phyloP scores from a whole-genome alignment of 768 basidiomycete species.

The Astraeus odoratus region DNA sequence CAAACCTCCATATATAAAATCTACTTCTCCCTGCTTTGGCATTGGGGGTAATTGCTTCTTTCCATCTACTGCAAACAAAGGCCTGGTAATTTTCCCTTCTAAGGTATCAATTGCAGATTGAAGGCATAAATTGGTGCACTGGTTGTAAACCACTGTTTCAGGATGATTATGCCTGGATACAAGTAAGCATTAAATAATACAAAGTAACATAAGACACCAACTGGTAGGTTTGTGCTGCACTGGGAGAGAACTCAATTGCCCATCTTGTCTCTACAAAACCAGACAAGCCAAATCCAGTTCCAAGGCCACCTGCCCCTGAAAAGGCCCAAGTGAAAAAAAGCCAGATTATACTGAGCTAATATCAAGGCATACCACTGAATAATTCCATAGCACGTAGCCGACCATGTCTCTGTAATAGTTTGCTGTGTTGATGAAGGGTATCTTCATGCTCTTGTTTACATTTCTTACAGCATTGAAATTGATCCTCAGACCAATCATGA shows the following conservation, averaged over 20 bases:
- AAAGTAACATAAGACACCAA: slow-evolving; percentile 23
- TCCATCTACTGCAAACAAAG: slow-evolving; percentile 37
- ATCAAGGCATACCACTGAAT: slow-evolving; percentile 47
- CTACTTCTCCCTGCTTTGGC: slow-evolving; percentile 54
- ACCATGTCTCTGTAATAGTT: slow-evolving; percentile 31
- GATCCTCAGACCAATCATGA: slow-evolving; percentile 17
- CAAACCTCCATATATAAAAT: slow-evolving; percentile 69
- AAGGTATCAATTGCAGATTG: slow-evolving; percentile 47
- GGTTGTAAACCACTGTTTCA: slow-evolving; percentile 51
- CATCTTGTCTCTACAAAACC: slow-evolving; percentile 57
- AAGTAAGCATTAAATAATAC: slow-evolving; percentile 1
- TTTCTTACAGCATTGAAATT: slow-evolving; percentile 31
- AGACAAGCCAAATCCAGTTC: slow-evolving; percentile 57
- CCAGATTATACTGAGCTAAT: background rate
- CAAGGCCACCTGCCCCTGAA: slow-evolving; percentile 69
- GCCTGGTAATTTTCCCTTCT: slow-evolving; percentile 33
- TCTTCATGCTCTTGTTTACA: slow-evolving; percentile 34
- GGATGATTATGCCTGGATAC: slow-evolving; percentile 56
- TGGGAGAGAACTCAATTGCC: slow-evolving; percentile 59
- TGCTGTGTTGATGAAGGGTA: slow-evolving; percentile 21
- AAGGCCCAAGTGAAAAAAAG: background rate
- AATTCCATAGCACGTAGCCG: slow-evolving; percentile 58
- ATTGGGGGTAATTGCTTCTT: slow-evolving; percentile 35
- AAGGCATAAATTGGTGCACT: slow-evolving; percentile 54
- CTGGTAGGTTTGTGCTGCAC: slow-evolving; percentile 61